Percentiles rank a stretch among this genome's conserved stretches.
These are phyloP conservation scores for Pulveroboletus sp. DNA, from an alignment of 768 basidiomycete genomes.

Conservation along the genomic window DNA sequence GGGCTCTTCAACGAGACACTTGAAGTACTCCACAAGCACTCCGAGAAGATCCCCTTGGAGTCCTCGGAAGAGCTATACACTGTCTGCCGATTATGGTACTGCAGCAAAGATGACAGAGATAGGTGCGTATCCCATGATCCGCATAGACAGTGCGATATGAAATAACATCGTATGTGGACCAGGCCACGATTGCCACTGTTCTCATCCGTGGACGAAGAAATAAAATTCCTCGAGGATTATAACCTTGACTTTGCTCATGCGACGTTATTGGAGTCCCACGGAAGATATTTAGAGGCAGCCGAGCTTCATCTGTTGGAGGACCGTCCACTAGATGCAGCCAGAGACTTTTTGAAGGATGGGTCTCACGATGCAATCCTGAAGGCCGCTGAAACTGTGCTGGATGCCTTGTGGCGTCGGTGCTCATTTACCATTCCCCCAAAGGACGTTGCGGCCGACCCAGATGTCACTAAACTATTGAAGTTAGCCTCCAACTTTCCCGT, in stretches of 20 bases:
- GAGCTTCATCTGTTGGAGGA: constrained; percentile 49
- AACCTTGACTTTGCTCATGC: constrained; percentile 51
- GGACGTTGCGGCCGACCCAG: not conserved
- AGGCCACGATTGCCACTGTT: constrained; percentile 54
- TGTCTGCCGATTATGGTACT: constrained; percentile 46
- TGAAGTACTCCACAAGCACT: constrained; percentile 38
- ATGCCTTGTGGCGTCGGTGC: constrained; percentile 43
- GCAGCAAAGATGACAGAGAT: constrained; percentile 27
- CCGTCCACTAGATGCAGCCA: constrained; percentile 45
- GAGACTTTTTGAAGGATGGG: constrained; percentile 38
- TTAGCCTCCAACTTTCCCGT: constrained; percentile 17
- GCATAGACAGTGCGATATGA: not conserved
- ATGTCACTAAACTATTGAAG: constrained; percentile 23
- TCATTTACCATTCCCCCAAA: constrained; percentile 37
- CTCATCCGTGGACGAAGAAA: constrained; percentile 44
- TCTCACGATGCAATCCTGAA: constrained; percentile 27
- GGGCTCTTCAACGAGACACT: constrained; percentile 55
- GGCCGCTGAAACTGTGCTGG: constrained; percentile 40
- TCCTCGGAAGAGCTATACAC: constrained; percentile 38
- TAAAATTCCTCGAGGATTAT: constrained; percentile 56
- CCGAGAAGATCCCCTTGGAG: constrained; percentile 27
- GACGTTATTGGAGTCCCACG: constrained; percentile 40
- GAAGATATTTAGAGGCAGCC: constrained; percentile 48
- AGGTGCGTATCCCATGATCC: constrained; percentile 11
- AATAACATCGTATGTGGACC: constrained; percentile 1